phyloP scores from a whole-genome alignment of 169 alveolate genomes.

The Plasmodium billcollinsi region DNA sequence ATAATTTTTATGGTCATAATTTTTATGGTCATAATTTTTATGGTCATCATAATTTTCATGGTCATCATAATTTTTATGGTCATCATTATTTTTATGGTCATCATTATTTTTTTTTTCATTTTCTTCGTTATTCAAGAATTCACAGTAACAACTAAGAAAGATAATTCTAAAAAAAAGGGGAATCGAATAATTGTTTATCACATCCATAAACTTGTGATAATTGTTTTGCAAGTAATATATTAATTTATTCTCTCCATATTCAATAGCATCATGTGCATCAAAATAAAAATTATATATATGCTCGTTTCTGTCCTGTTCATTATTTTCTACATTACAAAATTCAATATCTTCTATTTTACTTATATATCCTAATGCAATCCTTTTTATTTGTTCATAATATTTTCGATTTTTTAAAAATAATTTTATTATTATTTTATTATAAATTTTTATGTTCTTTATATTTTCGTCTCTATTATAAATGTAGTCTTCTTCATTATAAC shows the following conservation, averaged over 20 bases:
- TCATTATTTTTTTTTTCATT: neutral
- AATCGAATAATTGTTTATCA: conserved; percentile 55
- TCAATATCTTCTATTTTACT: conserved; percentile 68
- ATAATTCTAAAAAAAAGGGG: conserved; percentile 64
- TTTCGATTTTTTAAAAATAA: conserved; percentile 65
- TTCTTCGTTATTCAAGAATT: conserved; percentile 28
- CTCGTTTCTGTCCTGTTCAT: conserved; percentile 22
- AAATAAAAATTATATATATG: conserved; percentile 62
- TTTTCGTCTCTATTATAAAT: conserved; percentile 31
- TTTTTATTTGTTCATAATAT: conserved; percentile 61
- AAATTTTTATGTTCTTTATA: conserved; percentile 55
- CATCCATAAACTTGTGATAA: conserved; percentile 70
- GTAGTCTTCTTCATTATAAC: conserved; percentile 42
- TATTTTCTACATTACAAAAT: conserved; percentile 32
- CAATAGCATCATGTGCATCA: conserved; percentile 68
- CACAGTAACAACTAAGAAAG: conserved; percentile 70
- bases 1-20: neutral
- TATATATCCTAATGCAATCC: conserved; percentile 54
- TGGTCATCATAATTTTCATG: neutral
- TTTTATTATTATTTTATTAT: conserved; percentile 49
- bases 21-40: neutral
- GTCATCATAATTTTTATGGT: neutral
- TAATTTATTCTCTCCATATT: conserved; percentile 66
- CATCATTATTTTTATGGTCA: neutral
- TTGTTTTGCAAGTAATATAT: conserved; percentile 66